Evolutionary conservation across 2,329 filamentous ascomycete species (phyloP).

Genomic region (Pseudogymnoascus sp.): DNA sequence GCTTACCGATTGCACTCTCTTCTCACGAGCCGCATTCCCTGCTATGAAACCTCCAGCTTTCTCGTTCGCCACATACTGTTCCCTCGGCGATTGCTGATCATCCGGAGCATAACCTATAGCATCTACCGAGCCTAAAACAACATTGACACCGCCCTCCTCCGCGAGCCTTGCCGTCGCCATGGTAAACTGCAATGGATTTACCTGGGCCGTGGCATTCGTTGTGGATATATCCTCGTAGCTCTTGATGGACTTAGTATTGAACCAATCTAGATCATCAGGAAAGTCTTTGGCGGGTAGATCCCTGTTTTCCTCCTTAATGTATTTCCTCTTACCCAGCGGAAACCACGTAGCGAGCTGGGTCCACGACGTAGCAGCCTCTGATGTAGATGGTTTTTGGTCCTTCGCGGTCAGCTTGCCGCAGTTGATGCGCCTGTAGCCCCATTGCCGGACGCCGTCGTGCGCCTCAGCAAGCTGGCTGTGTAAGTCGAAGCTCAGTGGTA

Average conservation of each 20-base stretch:
- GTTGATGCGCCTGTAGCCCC: conserved; percentile 78
- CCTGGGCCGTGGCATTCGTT: conserved; percentile 77
- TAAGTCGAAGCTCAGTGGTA: conserved; percentile 76
- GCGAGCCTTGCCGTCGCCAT: conserved; percentile 75
- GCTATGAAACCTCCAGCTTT: conserved; percentile 40
- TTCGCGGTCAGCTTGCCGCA: conserved; percentile 49
- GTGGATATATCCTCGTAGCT: conserved; percentile 81
- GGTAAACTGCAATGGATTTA: conserved; percentile 89
- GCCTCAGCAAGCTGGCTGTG: conserved; percentile 80
- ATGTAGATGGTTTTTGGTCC: conserved; percentile 18
- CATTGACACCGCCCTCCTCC: conserved; percentile 57
- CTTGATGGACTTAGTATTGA: conserved; percentile 59
- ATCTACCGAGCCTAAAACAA: conserved; percentile 64
- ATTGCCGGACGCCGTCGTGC: conserved; percentile 68
- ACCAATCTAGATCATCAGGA: conserved; percentile 78
- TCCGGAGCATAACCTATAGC: conserved; percentile 50
- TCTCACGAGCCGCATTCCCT: neutral
- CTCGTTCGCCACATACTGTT: neutral
- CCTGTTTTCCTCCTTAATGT: conserved; percentile 43
- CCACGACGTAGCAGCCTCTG: conserved; percentile 1
- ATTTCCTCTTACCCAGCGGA: conserved; percentile 12
- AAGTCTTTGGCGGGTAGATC: conserved; percentile 60
- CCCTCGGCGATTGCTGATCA: neutral
- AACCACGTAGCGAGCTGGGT: conserved; percentile 1
- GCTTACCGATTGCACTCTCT: conserved; percentile 56